A percentile compares a stretch with the other conserved stretches of the same genome.
These are phyloP conservation scores for Diospyros lotus DNA, from an alignment of 148 eudicot genomes.

Conservation along the genomic window DNA sequence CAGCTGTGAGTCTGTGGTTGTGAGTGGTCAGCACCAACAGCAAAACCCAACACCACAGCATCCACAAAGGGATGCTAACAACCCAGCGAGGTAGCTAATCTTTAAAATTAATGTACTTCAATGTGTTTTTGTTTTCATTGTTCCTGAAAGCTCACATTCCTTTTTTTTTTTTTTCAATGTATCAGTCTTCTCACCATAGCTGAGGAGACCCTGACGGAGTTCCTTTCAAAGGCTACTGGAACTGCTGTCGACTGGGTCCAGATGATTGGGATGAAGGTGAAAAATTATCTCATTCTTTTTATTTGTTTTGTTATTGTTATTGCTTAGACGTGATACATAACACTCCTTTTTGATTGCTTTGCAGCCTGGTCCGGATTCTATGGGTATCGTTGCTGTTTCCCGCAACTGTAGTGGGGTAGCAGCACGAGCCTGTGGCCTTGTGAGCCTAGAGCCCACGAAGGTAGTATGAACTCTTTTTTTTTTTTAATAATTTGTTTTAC, in stretches of 20 bases:
- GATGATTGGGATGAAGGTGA: constrained; percentile 70
- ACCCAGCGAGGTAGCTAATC: constrained; percentile 49
- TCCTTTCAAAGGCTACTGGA: constrained; percentile 65
- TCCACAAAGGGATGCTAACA: constrained; percentile 48
- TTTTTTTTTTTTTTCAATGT: background rate
- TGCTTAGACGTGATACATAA: background rate
- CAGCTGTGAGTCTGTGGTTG: constrained; percentile 56
- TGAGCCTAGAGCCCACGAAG: constrained; percentile 60
- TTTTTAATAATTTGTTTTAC: background rate
- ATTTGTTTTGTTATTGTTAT: background rate
- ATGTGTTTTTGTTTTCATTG: background rate
- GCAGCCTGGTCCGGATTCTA: constrained; percentile 72
- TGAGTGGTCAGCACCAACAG: constrained; percentile 54
- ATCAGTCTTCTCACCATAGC: constrained; percentile 52
- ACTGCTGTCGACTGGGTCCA: constrained; percentile 71
- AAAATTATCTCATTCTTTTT: background rate
- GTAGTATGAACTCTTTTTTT: constrained; percentile 16
- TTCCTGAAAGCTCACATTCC: background rate
- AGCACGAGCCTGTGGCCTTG: constrained; percentile 64
- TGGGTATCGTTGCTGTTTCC: constrained; percentile 60
- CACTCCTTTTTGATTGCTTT: background rate
- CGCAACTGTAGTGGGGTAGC: constrained; percentile 58
- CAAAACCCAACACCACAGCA: constrained; percentile 52
- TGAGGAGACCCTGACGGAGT: constrained; percentile 64
- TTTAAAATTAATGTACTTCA: background rate